Conservation (phyloP, 2,329 filamentous ascomycete species). For the Penicillium brasilianum region DNA sequence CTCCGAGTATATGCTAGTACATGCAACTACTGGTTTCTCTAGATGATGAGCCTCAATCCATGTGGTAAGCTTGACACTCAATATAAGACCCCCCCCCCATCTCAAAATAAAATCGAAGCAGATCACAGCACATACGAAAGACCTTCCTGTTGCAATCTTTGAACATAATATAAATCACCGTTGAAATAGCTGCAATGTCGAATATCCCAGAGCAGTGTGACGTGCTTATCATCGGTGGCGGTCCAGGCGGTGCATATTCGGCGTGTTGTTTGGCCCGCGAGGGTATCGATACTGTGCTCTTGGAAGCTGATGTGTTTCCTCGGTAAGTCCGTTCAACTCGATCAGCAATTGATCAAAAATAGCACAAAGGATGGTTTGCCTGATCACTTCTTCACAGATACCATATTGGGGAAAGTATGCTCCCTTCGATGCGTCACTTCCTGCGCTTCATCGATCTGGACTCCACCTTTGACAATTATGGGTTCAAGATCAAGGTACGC, state of each 20-base stretch:
- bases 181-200: not conserved
- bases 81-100: not conserved
- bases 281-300: conserved; percentile 50
- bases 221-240: conserved; percentile 53
- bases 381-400: conserved; percentile 32
- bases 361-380: too few species aligned
- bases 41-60: not conserved
- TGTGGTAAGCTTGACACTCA: too few species aligned
- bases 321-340: conserved; percentile 32
- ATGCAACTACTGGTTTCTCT: not conserved
- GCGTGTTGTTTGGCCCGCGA: conserved; percentile 53
- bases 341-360: too few species aligned
- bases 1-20: not conserved
- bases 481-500: conserved; percentile 49
- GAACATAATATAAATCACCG: not conserved
- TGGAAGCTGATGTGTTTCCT: conserved; percentile 53
- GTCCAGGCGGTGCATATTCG: conserved; percentile 54
- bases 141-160: not conserved
- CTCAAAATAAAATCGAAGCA: not conserved
- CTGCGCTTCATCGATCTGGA: conserved; percentile 54
- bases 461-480: conserved; percentile 46
- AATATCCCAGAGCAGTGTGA: conserved; percentile 26
- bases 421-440: conserved; percentile 49
- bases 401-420: conserved; percentile 46
- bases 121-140: not conserved